Percentiles rank a stretch among this genome's conserved stretches.
phyloP scores from a whole-genome alignment of 441 rosid species.

The Gossypium armourianum region DNA sequence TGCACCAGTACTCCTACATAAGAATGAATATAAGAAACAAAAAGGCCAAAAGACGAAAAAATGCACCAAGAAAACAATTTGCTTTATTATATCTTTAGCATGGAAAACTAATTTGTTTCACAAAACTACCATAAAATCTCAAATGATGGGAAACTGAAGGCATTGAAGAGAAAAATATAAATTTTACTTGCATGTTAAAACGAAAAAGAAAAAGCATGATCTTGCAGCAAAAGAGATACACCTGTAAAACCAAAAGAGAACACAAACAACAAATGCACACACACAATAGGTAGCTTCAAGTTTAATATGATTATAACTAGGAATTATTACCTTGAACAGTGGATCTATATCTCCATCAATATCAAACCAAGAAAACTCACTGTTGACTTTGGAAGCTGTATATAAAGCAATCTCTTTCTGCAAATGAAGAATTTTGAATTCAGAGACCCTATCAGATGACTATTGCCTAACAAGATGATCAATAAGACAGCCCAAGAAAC shows the following conservation, averaged over 20 bases:
- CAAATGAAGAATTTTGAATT: slow-evolving; percentile 23
- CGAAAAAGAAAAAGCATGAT: not conserved
- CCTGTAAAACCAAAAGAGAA: not conserved
- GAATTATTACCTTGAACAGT: slow-evolving; percentile 65
- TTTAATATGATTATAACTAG: not conserved
- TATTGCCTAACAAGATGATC: not conserved
- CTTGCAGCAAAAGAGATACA: not conserved
- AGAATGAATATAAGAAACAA: slow-evolving; percentile 8
- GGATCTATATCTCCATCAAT: slow-evolving; percentile 90
- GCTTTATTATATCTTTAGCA: not conserved
- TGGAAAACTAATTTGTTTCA: not conserved
- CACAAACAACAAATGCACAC: not conserved
- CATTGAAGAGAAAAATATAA: not conserved
- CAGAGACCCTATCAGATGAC: not conserved
- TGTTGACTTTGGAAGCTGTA: slow-evolving; percentile 70
- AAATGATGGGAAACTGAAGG: not conserved
- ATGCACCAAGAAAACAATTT: slow-evolving; percentile 10
- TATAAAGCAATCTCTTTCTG: slow-evolving; percentile 97
- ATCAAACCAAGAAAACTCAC: slow-evolving; percentile 83
- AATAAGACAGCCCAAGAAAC: not conserved
- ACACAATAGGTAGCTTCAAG: not conserved
- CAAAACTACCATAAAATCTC: not conserved
- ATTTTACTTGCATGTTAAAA: not conserved
- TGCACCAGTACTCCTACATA: slow-evolving; percentile 89
- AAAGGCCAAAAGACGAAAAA: slow-evolving; percentile 13